Evolutionary conservation across 208 protist genomes (phyloP), one percentile per base, ranked within the genome.

Genomic region (Wallacemonas sp.): DNA sequence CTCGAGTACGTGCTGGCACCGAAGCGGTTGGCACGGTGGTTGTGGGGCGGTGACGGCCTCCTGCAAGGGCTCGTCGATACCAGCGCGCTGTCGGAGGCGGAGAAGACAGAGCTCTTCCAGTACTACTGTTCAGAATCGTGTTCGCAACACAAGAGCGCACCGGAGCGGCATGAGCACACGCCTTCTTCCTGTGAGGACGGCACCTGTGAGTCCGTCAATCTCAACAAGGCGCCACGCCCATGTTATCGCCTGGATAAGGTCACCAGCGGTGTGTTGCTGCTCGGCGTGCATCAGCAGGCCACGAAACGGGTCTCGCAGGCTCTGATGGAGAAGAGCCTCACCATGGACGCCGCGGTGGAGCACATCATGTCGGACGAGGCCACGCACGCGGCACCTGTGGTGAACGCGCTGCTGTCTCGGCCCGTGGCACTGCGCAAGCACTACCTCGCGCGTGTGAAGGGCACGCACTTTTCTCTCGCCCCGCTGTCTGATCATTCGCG

Each of bases 161-260:
- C 11, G 16, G 7, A 8, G 7, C 10, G 4, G 20, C 12, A 12
- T 49, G n/a, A n/a, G n/a, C n/a, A n/a, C n/a, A n/a, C n/a, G n/a
- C n/a, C n/a, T n/a, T n/a, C n/a, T n/a, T n/a, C n/a, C n/a, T 18
- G 20, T 49, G 44, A 49, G 16, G 44, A 18, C 42, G 7, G 22
- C 42, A 49, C 5, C 8, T 48, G 31, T 49, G 64, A 49, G n/a
- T 22, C 20, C 11, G 75, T 94, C 1, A 23, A 69, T 4, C 75
- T 86, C 2, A 70, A 80, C 14, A 84, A 86, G 26, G 42, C 76
- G 0, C 86, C 85, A 8, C 76, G 90, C 22, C 81, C 90, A 5
- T 95, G 90, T 65, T 83, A 96, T 52, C 76, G 93, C 12, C 76
- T 97, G 2, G 93, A 97, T 69, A 93, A 89, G 65, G 89, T 87